Base-by-base conservation (phyloP, 371 early-diverging fungal species). In the Conidiobolus coronatus region DNA sequence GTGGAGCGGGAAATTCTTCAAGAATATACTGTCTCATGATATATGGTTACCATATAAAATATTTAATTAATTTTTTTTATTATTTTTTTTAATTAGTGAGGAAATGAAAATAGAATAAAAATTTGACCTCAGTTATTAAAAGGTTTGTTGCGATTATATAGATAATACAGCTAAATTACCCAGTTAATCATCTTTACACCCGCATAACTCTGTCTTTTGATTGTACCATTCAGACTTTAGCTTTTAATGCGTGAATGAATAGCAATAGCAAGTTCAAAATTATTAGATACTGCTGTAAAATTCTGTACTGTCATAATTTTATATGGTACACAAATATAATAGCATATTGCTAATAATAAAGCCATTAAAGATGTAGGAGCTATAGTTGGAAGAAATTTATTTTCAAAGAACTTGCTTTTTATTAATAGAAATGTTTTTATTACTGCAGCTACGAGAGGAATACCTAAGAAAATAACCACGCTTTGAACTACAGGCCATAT, bases 191-290 rank as follows among this genome's bases (percentile, higher is more conserved):
- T n/a, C n/a, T n/a, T n/a, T n/a, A n/a, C n/a, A n/a, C n/a, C n/a
- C n/a, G n/a, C n/a, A n/a, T n/a, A n/a, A n/a, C n/a, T n/a, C n/a
- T n/a, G n/a, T n/a, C n/a, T n/a, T n/a, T n/a, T n/a, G n/a, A n/a
- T n/a, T n/a, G n/a, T n/a, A n/a, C n/a, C n/a, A n/a, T n/a, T n/a
- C n/a, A n/a, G 17, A 9, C 42, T 41, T 41, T 50, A 24, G 22
- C 50, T 33, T 52, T 49, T 46, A 49, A 51, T 40, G 55, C 49
- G 43, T 69, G 63, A 2, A 73, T 72, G 37, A 73, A 40, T 34
- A 45, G 42, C 1, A 71, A 82, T 78, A 22, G 83, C 79, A n/a
- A 82, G 53, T 49, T 82, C 83, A 55, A 82, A 82, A 37, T 79
- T 79, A 52, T 80, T 80, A 49, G 69, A 67, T 4, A 74, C 65